Conservation (phyloP, 768 basidiomycete species). For the Clitopilus passeckerianus region DNA sequence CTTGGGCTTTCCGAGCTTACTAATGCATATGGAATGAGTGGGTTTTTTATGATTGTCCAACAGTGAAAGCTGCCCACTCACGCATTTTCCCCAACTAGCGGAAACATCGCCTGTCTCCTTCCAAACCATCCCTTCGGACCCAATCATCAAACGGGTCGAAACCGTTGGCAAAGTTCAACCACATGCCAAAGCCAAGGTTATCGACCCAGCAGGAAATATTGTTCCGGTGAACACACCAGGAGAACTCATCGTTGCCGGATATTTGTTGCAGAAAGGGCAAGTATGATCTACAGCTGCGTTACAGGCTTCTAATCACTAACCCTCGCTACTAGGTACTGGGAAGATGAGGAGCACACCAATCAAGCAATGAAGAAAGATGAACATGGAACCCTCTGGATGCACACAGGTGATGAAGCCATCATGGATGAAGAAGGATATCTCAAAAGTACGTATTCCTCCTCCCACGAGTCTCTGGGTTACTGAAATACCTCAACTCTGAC, state of each 20-base stretch:
- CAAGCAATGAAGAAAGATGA: constrained; percentile 51
- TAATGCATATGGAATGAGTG: constrained; percentile 86
- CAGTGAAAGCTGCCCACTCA: not conserved
- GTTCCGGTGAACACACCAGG: constrained; percentile 74
- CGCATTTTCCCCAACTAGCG: constrained; percentile 33
- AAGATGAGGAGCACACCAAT: constrained; percentile 62
- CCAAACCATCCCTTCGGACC: constrained; percentile 68
- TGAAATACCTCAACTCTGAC: not conserved
- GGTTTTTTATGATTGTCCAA: constrained; percentile 18
- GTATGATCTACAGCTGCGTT: constrained; percentile 6
- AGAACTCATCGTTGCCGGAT: constrained; percentile 71
- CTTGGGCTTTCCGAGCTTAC: constrained; percentile 70
- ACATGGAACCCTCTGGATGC: constrained; percentile 68
- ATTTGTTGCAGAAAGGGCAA: constrained; percentile 77
- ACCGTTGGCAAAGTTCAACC: constrained; percentile 77
- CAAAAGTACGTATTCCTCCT: constrained; percentile 39
- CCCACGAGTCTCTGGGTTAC: not conserved
- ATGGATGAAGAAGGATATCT: constrained; percentile 82
- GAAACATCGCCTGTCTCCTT: constrained; percentile 86
- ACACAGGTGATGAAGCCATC: constrained; percentile 77
- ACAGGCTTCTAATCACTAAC: not conserved
- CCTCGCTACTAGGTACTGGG: constrained; percentile 58
- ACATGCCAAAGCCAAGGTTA: constrained; percentile 72
- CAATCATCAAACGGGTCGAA: constrained; percentile 71
- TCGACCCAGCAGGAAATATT: constrained; percentile 51